A percentile compares a stretch with the other conserved stretches of the same genome.
These are phyloP conservation scores for Cercospora sp. DNA, from an alignment of 2,329 filamentous ascomycete species.

Conservation along the genomic window DNA sequence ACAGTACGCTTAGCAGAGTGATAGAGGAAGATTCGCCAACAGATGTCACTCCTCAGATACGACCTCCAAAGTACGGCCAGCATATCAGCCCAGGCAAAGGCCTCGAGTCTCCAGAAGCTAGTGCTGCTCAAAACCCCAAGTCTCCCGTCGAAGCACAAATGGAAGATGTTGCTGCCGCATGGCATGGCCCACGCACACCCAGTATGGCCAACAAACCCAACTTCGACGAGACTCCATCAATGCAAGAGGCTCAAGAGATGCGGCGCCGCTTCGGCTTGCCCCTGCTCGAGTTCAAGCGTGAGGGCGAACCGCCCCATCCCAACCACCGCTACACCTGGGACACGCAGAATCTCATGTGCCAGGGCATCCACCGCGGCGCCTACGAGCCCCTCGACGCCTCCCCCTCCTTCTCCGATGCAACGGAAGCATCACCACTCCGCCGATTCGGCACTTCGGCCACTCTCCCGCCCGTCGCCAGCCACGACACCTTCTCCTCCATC, in stretches of 20 bases:
- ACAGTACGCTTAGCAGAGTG: constrained; percentile 7
- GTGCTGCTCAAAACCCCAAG: not conserved
- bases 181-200: constrained; percentile 15
- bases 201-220: constrained; percentile 5
- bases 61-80: constrained; percentile 15
- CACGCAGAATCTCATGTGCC: constrained; percentile 21
- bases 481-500: constrained; percentile 5
- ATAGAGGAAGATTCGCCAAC: constrained; percentile 12
- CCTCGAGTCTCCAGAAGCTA: constrained; percentile 8
- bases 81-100: constrained; percentile 12
- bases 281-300: constrained; percentile 13
- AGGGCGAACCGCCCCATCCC: constrained; percentile 15
- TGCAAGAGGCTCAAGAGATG: constrained; percentile 14
- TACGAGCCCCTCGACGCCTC: constrained; percentile 8
- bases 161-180: constrained; percentile 14
- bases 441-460: constrained; percentile 1
- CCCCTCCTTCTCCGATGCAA: constrained; percentile 4
- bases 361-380: constrained; percentile 10
- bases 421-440: constrained; percentile 7
- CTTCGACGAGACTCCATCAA: constrained; percentile 9
- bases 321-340: constrained; percentile 21
- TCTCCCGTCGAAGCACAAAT: constrained; percentile 16
- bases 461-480: not conserved
- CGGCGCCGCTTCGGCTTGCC: constrained; percentile 16
- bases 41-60: not conserved